Conservation (phyloP, 768 basidiomycete species). For the Mycena metata region DNA sequence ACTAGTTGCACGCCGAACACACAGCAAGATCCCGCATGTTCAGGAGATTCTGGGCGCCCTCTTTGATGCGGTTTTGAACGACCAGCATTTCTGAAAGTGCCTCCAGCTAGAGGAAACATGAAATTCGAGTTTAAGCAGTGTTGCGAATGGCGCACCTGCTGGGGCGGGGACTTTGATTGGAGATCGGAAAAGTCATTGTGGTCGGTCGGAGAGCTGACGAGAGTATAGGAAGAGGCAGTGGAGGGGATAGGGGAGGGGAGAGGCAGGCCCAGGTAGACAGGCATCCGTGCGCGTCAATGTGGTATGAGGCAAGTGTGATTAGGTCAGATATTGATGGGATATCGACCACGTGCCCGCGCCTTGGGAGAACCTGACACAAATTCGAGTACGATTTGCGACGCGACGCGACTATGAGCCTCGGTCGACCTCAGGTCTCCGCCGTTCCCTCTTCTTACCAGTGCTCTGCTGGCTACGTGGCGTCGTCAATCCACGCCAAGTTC, state of each 20-base stretch:
- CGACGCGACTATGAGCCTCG: too few species aligned
- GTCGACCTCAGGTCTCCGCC: too few species aligned
- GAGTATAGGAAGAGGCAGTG: conserved; percentile 37
- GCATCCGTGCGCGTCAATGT: conserved; percentile 27
- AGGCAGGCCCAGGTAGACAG: conserved; percentile 31
- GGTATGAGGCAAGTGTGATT: too few species aligned
- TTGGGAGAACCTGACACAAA: too few species aligned
- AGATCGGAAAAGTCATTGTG: conserved; percentile 54
- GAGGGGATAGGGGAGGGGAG: conserved; percentile 33
- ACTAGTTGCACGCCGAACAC: conserved; percentile 16
- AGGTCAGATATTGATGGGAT: too few species aligned
- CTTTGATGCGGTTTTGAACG: conserved; percentile 86
- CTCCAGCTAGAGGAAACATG: conserved; percentile 64
- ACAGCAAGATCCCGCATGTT: conserved; percentile 60
- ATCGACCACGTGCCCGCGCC: too few species aligned
- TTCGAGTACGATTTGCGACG: too few species aligned
- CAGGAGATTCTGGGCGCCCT: conserved; percentile 92
- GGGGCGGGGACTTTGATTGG: conserved; percentile 58
- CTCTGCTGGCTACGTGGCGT: too few species aligned
- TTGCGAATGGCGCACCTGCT: conserved; percentile 51
- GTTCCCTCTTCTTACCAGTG: too few species aligned
- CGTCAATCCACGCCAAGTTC: too few species aligned
- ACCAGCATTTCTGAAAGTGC: conserved; percentile 75
- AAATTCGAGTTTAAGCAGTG: neutral
- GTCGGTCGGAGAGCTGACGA: conserved; percentile 35